Evolutionary conservation across 345 rosid genomes (phyloP).

Genomic region (Barbarea vulgaris): DNA sequence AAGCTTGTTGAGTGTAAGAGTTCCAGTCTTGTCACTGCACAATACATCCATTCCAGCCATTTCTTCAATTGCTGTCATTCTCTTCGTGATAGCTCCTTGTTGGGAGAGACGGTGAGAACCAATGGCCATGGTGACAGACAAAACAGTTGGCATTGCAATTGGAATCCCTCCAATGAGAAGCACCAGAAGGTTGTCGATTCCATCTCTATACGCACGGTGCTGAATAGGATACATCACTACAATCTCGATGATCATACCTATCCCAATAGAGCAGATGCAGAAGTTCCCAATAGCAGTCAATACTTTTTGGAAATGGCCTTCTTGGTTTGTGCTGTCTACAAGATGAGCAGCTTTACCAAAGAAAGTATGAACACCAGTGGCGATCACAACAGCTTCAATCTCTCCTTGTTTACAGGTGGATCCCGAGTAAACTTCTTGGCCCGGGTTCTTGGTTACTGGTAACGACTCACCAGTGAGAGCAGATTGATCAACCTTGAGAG

Average conservation of each 20-base stretch:
- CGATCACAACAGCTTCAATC: conserved; percentile 82
- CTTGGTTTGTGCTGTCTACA: conserved; percentile 76
- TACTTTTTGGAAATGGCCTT: conserved; percentile 85
- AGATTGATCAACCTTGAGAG: conserved; percentile 79
- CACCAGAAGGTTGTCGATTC: conserved; percentile 79
- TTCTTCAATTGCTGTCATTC: conserved; percentile 93
- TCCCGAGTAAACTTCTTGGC: conserved; percentile 78
- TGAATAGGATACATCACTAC: conserved; percentile 82
- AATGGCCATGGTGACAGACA: conserved; percentile 88
- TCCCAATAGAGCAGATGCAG: conserved; percentile 72
- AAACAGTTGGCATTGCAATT: conserved; percentile 89
- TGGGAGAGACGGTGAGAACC: conserved; percentile 81
- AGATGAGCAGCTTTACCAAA: conserved; percentile 94
- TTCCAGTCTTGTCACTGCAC: conserved; percentile 89
- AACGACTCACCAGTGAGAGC: conserved; percentile 86
- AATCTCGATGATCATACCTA: conserved; percentile 69
- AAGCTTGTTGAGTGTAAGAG: conserved; percentile 87
- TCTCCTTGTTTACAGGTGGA: conserved; percentile 93
- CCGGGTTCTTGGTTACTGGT: conserved; percentile 70
- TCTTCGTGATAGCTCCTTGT: conserved; percentile 87
- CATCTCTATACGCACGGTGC: conserved; percentile 63
- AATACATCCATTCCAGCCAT: conserved; percentile 94
- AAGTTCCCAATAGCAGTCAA: conserved; percentile 90
- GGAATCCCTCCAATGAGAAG: conserved; percentile 92
- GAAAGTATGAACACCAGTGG: conserved; percentile 85